Evolutionary conservation across 2,329 filamentous ascomycete species (phyloP).

Genomic region (Penicillium brevicompactum): DNA sequence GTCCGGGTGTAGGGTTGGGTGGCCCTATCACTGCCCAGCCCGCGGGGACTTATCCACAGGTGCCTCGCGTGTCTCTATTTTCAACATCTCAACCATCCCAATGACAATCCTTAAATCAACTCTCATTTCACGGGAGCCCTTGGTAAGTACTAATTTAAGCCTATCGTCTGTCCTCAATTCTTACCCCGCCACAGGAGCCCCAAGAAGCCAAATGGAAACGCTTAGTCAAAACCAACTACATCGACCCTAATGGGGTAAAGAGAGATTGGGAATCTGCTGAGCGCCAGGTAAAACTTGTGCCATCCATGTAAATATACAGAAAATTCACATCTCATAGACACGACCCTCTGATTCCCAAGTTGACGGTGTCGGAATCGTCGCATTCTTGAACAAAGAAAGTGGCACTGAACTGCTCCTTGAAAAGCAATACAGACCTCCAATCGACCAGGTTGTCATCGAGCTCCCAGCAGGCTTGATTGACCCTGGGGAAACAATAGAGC

Average conservation of each 20-base stretch:
- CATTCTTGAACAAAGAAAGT: conserved; percentile 55
- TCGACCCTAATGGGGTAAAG: conserved; percentile 42
- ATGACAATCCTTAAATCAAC: conserved; percentile 24
- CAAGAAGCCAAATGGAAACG: conserved; percentile 45
- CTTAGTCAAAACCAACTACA: conserved; percentile 44
- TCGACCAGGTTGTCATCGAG: conserved; percentile 60
- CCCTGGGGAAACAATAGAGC: conserved; percentile 55
- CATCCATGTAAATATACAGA: not conserved
- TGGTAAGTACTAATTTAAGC: conserved; percentile 28
- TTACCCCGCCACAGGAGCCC: conserved; percentile 28
- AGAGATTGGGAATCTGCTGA: conserved; percentile 48
- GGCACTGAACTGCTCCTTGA: conserved; percentile 55
- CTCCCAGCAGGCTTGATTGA: conserved; percentile 63
- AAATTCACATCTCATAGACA: conserved; percentile 12
- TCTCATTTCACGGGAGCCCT: conserved; percentile 31
- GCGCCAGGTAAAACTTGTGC: conserved; percentile 34
- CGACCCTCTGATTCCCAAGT: conserved; percentile 22
- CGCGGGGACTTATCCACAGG: no score
- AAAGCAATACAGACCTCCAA: conserved; percentile 61
- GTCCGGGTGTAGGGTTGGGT: no score
- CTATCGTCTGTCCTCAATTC: not conserved
- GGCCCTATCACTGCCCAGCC: not conserved
- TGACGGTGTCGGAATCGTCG: conserved; percentile 61
- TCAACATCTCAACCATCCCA: not conserved
- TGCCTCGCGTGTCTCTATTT: not conserved